Evolutionary conservation across 352 stramenopile species (phyloP).

Genomic region (Thalassiosira ordinaria): DNA sequence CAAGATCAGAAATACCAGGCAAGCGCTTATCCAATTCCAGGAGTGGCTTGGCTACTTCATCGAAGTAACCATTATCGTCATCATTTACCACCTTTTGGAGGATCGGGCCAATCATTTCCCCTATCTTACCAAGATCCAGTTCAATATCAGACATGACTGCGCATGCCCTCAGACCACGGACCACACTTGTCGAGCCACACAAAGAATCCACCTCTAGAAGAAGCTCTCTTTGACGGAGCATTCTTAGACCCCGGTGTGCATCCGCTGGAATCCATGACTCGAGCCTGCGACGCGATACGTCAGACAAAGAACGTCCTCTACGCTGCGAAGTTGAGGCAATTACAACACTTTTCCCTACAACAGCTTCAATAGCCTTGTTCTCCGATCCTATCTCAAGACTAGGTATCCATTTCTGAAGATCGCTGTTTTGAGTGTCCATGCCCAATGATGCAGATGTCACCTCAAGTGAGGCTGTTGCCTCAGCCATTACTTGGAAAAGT

Average conservation of each 20-base stretch:
- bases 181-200: neutral
- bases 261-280: neutral
- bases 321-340: neutral
- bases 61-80: conserved; percentile 8
- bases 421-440: neutral
- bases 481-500: conserved; percentile 22
- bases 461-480: conserved; percentile 1
- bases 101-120: neutral
- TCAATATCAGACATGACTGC: neutral
- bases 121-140: neutral
- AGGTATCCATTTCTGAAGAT: conserved; percentile 4
- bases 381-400: neutral
- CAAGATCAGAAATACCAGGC: neutral
- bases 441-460: neutral
- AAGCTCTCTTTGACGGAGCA: no score
- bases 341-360: neutral
- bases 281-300: neutral
- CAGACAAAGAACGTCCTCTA: neutral
- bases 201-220: no score
- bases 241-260: conserved; percentile 2
- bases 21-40: neutral
- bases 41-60: conserved; percentile 9
- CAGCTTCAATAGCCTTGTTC: neutral
- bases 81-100: neutral
- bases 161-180: no score